A percentile compares a stretch with the other conserved stretches of the same genome.
These are phyloP conservation scores for Yarrowia sp. DNA, from an alignment of 805 yeast genomes.

Conservation along the genomic window DNA sequence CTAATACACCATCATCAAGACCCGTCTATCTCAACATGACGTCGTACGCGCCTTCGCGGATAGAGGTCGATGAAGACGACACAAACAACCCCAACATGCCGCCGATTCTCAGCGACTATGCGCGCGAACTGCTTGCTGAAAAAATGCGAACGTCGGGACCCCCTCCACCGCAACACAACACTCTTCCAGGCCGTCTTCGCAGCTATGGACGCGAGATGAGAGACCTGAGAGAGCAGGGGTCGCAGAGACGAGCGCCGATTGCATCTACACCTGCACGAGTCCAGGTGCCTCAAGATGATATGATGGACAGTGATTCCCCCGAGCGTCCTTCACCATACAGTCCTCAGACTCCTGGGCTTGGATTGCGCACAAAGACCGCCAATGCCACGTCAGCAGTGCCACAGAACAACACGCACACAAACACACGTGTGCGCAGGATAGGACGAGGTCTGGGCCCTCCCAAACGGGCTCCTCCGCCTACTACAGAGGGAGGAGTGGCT, in stretches of 20 bases:
- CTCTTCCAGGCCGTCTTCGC: neutral
- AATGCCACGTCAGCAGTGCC: neutral
- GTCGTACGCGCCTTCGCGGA: conserved; percentile 22
- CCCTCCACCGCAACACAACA: neutral
- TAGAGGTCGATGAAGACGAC: conserved; percentile 42
- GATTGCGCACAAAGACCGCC: neutral
- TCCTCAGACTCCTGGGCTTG: conserved; percentile 13
- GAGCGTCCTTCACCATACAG: conserved; percentile 5
- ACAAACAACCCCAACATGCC: conserved; percentile 51
- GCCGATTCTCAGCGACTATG: conserved; percentile 59
- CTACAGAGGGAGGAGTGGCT: neutral
- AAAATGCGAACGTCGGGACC: conserved; percentile 21
- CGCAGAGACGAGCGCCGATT: neutral
- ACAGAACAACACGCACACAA: neutral
- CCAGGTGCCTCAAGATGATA: neutral
- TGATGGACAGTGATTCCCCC: conserved; percentile 20
- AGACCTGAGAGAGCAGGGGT: neutral
- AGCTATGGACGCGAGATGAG: conserved; percentile 3
- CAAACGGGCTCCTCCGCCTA: conserved; percentile 24
- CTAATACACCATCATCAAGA: neutral
- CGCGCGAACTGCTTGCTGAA: conserved; percentile 50
- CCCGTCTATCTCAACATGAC: neutral
- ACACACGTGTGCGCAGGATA: conserved; percentile 2
- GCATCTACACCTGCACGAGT: neutral
- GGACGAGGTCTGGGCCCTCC: conserved; percentile 26